These are phyloP conservation scores for Boletus huronensis DNA, from an alignment of 768 basidiomycete genomes.

Conservation along the genomic window DNA sequence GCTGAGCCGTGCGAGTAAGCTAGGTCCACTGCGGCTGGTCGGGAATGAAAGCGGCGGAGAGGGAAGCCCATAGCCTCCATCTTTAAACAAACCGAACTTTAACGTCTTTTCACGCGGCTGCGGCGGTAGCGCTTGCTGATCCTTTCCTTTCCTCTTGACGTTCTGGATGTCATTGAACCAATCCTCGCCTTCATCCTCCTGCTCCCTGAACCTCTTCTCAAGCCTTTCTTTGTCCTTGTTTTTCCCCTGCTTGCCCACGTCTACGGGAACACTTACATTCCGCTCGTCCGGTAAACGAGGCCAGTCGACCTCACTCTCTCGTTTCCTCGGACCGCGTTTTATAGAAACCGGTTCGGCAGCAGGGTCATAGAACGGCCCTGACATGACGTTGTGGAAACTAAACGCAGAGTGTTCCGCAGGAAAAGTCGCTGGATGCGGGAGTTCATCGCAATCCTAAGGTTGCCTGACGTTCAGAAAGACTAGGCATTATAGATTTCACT, in stretches of 20 bases:
- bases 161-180: slow-evolving; percentile 56
- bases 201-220: slow-evolving; percentile 47
- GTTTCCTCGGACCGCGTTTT: slow-evolving; percentile 40
- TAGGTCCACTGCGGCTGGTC: slow-evolving; percentile 21
- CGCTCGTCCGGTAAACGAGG: slow-evolving; percentile 39
- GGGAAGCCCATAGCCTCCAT: slow-evolving; percentile 24
- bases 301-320: slow-evolving; percentile 23
- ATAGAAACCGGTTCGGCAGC: slow-evolving; percentile 30
- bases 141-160: slow-evolving; percentile 26
- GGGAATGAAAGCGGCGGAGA: slow-evolving; percentile 12
- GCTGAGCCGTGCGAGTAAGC: slow-evolving; percentile 37
- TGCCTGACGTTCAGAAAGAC: not conserved
- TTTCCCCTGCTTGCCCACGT: slow-evolving; percentile 65
- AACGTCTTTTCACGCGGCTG: slow-evolving; percentile 31
- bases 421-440: slow-evolving; percentile 37
- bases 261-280: slow-evolving; percentile 45
- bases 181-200: slow-evolving; percentile 58
- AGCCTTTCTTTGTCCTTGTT: slow-evolving; percentile 57
- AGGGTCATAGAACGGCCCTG: slow-evolving; percentile 64
- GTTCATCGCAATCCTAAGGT: slow-evolving; percentile 58
- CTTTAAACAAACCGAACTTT: slow-evolving; percentile 36
- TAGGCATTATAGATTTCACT: slow-evolving; percentile 25
- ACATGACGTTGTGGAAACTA: slow-evolving; percentile 53
- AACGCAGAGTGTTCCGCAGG: slow-evolving; percentile 65
- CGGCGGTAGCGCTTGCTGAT: slow-evolving; percentile 7